Evolutionary conservation across 176 grass and related monocot genomes (phyloP).

Genomic region (Oryza rufipogon): DNA sequence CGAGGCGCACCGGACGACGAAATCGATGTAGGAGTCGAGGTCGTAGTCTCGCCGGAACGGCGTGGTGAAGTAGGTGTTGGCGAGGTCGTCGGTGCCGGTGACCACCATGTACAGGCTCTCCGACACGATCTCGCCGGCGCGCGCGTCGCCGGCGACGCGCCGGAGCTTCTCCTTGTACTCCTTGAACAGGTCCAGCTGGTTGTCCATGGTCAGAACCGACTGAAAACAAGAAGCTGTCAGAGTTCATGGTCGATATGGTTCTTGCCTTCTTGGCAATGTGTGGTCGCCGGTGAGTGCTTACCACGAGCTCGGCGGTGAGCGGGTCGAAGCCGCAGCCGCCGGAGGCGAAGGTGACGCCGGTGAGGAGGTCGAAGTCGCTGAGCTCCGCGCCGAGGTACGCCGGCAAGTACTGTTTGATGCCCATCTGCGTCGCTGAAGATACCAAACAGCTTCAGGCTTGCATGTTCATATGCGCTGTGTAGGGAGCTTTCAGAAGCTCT

Average conservation of each 20-base stretch:
- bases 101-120: slow-evolving; percentile 64
- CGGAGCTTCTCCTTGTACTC: slow-evolving; percentile 81
- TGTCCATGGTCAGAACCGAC: slow-evolving; percentile 68
- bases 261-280: not conserved
- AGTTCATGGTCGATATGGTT: not conserved
- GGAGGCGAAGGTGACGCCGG: slow-evolving; percentile 89
- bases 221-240: slow-evolving; percentile 29
- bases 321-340: slow-evolving; percentile 75
- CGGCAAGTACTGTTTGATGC: slow-evolving; percentile 75
- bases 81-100: slow-evolving; percentile 72
- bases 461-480: not conserved
- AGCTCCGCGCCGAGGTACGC: slow-evolving; percentile 75
- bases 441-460: not conserved
- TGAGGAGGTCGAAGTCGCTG: slow-evolving; percentile 75
- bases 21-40: slow-evolving; percentile 80
- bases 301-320: slow-evolving; percentile 71
- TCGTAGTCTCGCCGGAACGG: slow-evolving; percentile 76
- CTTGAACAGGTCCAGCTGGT: slow-evolving; percentile 81
- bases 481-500: too few relatives aligned
- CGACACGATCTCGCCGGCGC: slow-evolving; percentile 59
- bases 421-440: slow-evolving; percentile 52
- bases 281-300: not conserved
- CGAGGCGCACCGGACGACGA: slow-evolving; percentile 59
- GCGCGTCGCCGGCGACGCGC: slow-evolving; percentile 48
- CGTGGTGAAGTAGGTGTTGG: slow-evolving; percentile 86